phyloP scores from a whole-genome alignment of 345 rosid species.

The Lepidium didymum region DNA sequence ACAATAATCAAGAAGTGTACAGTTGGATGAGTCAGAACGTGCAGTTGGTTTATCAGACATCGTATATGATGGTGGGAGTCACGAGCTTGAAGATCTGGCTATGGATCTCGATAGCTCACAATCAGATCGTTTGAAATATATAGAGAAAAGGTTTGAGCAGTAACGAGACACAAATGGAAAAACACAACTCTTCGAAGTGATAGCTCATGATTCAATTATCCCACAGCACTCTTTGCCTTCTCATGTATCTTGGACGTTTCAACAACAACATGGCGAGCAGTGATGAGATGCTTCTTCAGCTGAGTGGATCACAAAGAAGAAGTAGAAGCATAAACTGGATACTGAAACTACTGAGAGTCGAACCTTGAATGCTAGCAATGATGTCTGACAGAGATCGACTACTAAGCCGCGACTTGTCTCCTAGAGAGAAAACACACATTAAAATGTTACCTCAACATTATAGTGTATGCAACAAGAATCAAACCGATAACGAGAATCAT shows the following conservation, averaged over 20 bases:
- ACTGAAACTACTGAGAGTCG: constrained; percentile 38
- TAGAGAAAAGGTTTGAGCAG: no score
- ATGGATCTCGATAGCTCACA: no score
- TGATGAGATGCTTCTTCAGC: constrained; percentile 84
- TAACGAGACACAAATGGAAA: no score
- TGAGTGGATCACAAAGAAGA: constrained; percentile 29
- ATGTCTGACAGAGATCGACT: constrained; percentile 69
- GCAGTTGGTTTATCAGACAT: no score
- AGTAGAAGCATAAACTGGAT: neutral
- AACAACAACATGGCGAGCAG: constrained; percentile 90
- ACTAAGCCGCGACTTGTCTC: constrained; percentile 40
- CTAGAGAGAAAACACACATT: constrained; percentile 29
- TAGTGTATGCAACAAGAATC: neutral
- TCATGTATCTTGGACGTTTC: constrained; percentile 53
- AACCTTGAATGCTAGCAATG: constrained; percentile 80
- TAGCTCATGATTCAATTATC: no score
- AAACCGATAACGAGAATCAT: neutral
- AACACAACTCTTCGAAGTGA: no score
- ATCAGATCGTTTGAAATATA: no score
- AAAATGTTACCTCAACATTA: constrained; percentile 6
- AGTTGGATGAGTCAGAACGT: no score
- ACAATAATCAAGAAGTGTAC: no score
- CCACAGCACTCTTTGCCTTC: constrained; percentile 69
- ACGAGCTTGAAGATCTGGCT: no score
- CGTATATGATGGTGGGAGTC: no score